Base-by-base conservation (phyloP, 2,329 filamentous ascomycete species). In the Neonectria punicea region DNA sequence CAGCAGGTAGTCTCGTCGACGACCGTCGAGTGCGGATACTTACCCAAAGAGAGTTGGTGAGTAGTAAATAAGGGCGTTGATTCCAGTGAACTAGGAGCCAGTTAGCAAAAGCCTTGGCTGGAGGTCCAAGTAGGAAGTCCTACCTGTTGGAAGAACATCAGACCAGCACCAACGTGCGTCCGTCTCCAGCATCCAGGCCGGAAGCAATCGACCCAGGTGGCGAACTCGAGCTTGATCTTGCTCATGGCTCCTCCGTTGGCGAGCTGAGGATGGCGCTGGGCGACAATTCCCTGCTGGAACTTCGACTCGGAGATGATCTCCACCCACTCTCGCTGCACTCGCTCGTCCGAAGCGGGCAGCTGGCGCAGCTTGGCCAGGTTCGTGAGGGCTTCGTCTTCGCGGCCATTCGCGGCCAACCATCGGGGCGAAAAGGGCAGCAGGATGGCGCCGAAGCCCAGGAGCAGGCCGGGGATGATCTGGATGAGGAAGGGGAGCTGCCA, bases 61-160 rank as follows among this genome's bases (percentile, higher is more conserved):
- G 67, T 88, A 89, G 77, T 88, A 88, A 71, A 87, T 83, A 41
- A 86, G 80, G 1, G 81, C 80, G 59, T 83, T 82, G 16, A 80
- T 76, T 3, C 74, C 74, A 18, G 67, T 66, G 30, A 75, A 73
- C 58, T 75, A 16, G 5, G 46, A 39, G 18, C n/a, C 39, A 16
- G 43, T 65, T 25, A 62, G 49, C 10, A 32, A 32, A 5, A 5
- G 1, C 16, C 3, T 10, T 6, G 5, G 13, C 14, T n/a, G 2
- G 8, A 18, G 9, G 20, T 39, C n/a, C 2, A 25, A 16, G n/a
- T 20, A 1, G 4, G n/a, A 7, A 13, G 16, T 34, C 53, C 77
- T 50, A 86, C 84, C 66, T 87, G 85, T 61, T 89, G 86, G 73
- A 88, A 89, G 71, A 89, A 88, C 80, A 86, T 85, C 14, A 89